phyloP scores from a whole-genome alignment of 352 stramenopile genomes.

The Globisporangium viniferum region DNA sequence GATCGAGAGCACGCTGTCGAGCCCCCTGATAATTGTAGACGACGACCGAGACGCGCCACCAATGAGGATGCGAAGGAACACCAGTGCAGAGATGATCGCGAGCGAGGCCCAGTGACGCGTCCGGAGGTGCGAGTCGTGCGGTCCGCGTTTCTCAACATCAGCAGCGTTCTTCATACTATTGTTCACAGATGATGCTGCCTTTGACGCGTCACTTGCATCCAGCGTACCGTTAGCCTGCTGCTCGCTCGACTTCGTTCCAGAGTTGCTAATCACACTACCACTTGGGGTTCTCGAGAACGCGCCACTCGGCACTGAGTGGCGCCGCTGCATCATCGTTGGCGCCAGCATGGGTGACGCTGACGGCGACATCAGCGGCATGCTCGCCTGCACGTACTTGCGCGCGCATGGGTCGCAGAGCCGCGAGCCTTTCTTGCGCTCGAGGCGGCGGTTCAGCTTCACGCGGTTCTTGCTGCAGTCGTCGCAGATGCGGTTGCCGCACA shows the following conservation, averaged over 20 bases:
- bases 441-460: conserved; percentile 61
- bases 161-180: background rate
- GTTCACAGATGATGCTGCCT: background rate
- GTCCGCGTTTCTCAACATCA: background rate
- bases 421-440: conserved; percentile 71
- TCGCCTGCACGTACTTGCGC: conserved; percentile 48
- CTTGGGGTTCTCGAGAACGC: conserved; percentile 2
- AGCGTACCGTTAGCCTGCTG: background rate
- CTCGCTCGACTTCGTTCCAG: background rate
- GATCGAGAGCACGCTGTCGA: conserved; percentile 53
- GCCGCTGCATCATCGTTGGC: conserved; percentile 17
- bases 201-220: background rate
- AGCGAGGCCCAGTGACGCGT: conserved; percentile 53
- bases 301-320: conserved; percentile 18
- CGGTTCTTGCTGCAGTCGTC: conserved; percentile 84
- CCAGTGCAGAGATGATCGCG: conserved; percentile 24
- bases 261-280: background rate
- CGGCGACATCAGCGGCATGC: conserved; percentile 25
- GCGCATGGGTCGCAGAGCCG: conserved; percentile 71
- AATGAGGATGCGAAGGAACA: conserved; percentile 34
- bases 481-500: conserved; percentile 68
- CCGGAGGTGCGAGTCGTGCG: conserved; percentile 42
- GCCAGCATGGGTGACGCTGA: conserved; percentile 25
- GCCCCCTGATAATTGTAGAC: conserved; percentile 20
- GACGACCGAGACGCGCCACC: background rate